A percentile compares a stretch with the other conserved stretches of the same genome.
These are phyloP conservation scores for Fusarium fracticaudum DNA, from an alignment of 2,329 filamentous ascomycete species.

Conservation along the genomic window DNA sequence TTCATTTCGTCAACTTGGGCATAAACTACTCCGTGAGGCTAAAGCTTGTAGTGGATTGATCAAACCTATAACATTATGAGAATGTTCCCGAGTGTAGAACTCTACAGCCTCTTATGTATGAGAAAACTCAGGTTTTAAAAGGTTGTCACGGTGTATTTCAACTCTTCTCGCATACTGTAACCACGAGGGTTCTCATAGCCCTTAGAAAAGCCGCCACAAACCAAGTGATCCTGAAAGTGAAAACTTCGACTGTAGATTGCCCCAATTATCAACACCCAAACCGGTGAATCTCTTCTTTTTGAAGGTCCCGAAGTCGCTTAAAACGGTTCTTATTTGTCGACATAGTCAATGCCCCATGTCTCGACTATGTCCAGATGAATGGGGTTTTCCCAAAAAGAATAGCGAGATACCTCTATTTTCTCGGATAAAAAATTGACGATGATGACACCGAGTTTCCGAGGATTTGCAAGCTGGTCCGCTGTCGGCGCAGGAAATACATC, in stretches of 20 bases:
- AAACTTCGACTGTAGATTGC: not conserved
- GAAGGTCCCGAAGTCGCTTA: not conserved
- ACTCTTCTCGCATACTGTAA: not conserved
- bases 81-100: not conserved
- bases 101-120: not conserved
- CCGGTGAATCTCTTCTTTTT: not conserved
- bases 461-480: constrained; percentile 21
- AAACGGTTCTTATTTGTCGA: not conserved
- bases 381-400: constrained; percentile 59
- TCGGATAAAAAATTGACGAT: constrained; percentile 37
- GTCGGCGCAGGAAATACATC: constrained; percentile 29
- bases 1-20: not conserved
- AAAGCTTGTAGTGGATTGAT: too few relatives aligned
- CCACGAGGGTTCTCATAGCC: not conserved
- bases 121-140: too few relatives aligned
- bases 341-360: not conserved
- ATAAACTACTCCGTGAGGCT: not conserved
- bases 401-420: constrained; percentile 65
- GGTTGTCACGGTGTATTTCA: not conserved
- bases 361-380: not conserved
- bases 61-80: not conserved
- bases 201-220: not conserved
- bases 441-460: constrained; percentile 18
- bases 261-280: not conserved
- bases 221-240: not conserved